These are phyloP conservation scores for Fragilaria radians DNA, from an alignment of 108 stramenopile genomes.

Conservation along the genomic window DNA sequence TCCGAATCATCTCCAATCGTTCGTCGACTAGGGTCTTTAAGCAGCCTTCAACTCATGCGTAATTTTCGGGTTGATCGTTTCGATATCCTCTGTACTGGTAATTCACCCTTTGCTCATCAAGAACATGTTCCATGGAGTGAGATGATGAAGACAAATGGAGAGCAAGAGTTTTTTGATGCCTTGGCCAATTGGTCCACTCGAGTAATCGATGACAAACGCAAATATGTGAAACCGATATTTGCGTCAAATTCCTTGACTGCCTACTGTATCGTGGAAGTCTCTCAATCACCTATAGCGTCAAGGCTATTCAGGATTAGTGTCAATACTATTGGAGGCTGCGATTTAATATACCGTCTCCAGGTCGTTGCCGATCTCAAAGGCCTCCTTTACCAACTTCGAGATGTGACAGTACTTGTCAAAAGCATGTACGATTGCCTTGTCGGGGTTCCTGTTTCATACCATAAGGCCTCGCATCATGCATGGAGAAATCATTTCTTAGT, in stretches of 20 bases:
- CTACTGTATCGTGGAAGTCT: constrained; percentile 52
- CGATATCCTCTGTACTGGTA: constrained; percentile 51
- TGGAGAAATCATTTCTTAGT: constrained; percentile 26
- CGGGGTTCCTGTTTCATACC: constrained; percentile 14
- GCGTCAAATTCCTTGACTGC: constrained; percentile 28
- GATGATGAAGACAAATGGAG: constrained; percentile 47
- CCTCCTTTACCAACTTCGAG: constrained; percentile 12
- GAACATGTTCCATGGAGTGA: constrained; percentile 49
- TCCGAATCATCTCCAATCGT: constrained; percentile 39
- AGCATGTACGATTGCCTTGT: constrained; percentile 45
- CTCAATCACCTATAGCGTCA: constrained; percentile 22
- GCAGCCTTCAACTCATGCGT: constrained; percentile 37
- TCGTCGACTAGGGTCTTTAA: constrained; percentile 37
- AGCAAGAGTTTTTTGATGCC: constrained; percentile 39
- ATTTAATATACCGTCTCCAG: constrained; percentile 32
- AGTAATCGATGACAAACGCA: constrained; percentile 28
- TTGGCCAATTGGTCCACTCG: constrained; percentile 57
- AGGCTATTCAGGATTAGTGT: constrained; percentile 37
- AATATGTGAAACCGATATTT: constrained; percentile 34
- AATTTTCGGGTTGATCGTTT: constrained; percentile 67
- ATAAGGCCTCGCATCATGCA: not conserved
- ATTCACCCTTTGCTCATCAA: constrained; percentile 24
- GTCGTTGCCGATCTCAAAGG: constrained; percentile 31
- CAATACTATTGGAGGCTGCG: constrained; percentile 55
- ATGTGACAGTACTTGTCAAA: constrained; percentile 49